These are phyloP conservation scores for Cardamine chenopodiifolia DNA, from an alignment of 345 rosid species.

Conservation along the genomic window DNA sequence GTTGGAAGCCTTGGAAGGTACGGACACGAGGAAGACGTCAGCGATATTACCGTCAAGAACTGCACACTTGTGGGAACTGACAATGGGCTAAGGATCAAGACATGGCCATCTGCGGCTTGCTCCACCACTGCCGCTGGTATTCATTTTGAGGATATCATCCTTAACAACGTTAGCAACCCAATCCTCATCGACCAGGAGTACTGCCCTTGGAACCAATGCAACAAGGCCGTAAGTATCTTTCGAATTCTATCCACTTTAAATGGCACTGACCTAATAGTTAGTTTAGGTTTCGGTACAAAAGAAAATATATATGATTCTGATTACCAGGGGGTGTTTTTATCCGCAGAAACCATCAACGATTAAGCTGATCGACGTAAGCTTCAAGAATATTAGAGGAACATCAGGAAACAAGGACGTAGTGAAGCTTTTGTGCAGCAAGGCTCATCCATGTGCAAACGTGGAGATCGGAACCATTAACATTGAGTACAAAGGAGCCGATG, in stretches of 20 bases:
- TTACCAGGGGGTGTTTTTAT: not conserved
- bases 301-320: not conserved
- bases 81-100: slow-evolving; percentile 64
- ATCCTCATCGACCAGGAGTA: slow-evolving; percentile 53
- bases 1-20: slow-evolving; percentile 63
- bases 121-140: slow-evolving; percentile 34
- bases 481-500: slow-evolving; percentile 43
- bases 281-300: no score
- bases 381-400: slow-evolving; percentile 57
- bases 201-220: slow-evolving; percentile 44
- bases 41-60: slow-evolving; percentile 40
- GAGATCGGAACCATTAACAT: slow-evolving; percentile 46
- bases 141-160: slow-evolving; percentile 37
- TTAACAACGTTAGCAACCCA: slow-evolving; percentile 44
- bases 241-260: no score
- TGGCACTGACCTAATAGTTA: no score
- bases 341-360: slow-evolving; percentile 49
- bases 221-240: slow-evolving; percentile 25
- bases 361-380: slow-evolving; percentile 50
- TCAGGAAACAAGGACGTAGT: slow-evolving; percentile 48
- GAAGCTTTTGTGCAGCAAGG: slow-evolving; percentile 55
- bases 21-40: slow-evolving; percentile 44
- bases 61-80: slow-evolving; percentile 42
- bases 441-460: slow-evolving; percentile 47
- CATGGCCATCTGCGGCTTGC: slow-evolving; percentile 52